Percentiles rank a stretch among this genome's conserved stretches.
These are phyloP conservation scores for Coix lacrymajobi DNA, from an alignment of 176 grass and related monocot genomes.

Conservation along the genomic window DNA sequence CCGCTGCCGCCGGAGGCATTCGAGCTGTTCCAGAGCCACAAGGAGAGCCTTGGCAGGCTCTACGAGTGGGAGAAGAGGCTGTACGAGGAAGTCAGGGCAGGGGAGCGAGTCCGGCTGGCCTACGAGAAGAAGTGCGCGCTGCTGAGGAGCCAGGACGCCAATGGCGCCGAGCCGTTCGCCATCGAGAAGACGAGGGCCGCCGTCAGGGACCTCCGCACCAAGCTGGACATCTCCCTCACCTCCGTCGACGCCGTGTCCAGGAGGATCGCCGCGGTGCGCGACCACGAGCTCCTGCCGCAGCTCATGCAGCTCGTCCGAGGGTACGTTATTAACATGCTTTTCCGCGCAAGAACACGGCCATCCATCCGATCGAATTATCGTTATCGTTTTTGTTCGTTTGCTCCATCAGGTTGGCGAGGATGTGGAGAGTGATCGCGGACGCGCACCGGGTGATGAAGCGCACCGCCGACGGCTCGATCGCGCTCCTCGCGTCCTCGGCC, in stretches of 20 bases:
- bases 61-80: slow-evolving; percentile 91
- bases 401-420: slow-evolving; percentile 39
- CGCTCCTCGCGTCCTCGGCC: slow-evolving; percentile 43
- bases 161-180: slow-evolving; percentile 62
- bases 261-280: slow-evolving; percentile 57
- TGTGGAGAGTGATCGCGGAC: slow-evolving; percentile 64
- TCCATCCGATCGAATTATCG: no score
- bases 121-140: slow-evolving; percentile 85
- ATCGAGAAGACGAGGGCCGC: slow-evolving; percentile 67
- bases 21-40: slow-evolving; percentile 74
- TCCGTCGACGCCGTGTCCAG: slow-evolving; percentile 58
- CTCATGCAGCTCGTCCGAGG: slow-evolving; percentile 56
- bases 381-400: neutral
- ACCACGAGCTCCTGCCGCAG: slow-evolving; percentile 77
- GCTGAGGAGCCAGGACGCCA: slow-evolving; percentile 68
- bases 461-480: slow-evolving; percentile 58
- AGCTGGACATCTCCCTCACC: slow-evolving; percentile 68
- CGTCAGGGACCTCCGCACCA: slow-evolving; percentile 72
- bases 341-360: neutral
- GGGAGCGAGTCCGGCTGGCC: slow-evolving; percentile 50
- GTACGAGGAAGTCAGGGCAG: slow-evolving; percentile 83
- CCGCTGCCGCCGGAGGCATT: slow-evolving; percentile 55
- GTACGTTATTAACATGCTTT: slow-evolving; percentile 25
- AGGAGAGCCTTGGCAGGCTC: slow-evolving; percentile 74
- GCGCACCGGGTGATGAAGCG: slow-evolving; percentile 76